Base-by-base conservation (phyloP, 495 filamentous ascomycete species). In the Aspergillus mulundensis region DNA sequence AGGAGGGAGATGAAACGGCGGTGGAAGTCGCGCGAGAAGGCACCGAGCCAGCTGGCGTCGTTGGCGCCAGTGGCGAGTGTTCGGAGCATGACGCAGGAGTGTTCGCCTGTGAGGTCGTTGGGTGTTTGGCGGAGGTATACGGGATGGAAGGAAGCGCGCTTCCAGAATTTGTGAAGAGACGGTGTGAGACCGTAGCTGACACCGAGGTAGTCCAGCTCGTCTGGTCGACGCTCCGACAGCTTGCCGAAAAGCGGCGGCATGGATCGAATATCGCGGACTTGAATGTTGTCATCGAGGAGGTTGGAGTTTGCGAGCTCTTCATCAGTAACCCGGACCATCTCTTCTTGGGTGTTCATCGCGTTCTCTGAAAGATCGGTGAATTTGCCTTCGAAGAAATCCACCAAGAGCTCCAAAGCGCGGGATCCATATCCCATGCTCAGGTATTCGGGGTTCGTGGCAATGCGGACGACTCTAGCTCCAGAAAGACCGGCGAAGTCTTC, bases 381-480 rank as follows among this genome's bases (percentile, higher is more conserved):
- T 68, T 95, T 96, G 59, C 92, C 92, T 66, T 96, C 89, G 68
- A 92, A 99, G 75, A 95, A 99, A 60, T 97, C 89, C 8, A 84
- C 78, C 1, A 99, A 81, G 15, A 96, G 83, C 61, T 90, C 78
- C 23, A 99, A 75, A 19, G 95, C 93, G 41, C 87, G 89, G 10
- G 87, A 89, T 18, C 95, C 95, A 65, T 97, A 97, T 7, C 95
- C 95, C 92, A 95, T 97, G 45, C 78, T 81, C n/a, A 79, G 79
- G 62, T 96, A 97, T 46, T 97, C 92, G 0, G 95, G 95, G 67
- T 97, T 95, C 1, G 94, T 97, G 7, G 95, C 95, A 56, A 99
- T 97, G 19, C 95, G 87, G 24, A 99, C 91, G 40, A 99, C 76
- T 28, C 95, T 84, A 32, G 93, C 95, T 36, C 95, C 95, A 7